Percentiles rank a stretch among this genome's conserved stretches.
Evolutionary conservation across 495 filamentous ascomycete species (phyloP).

Genomic region (Lophium mytilinum): DNA sequence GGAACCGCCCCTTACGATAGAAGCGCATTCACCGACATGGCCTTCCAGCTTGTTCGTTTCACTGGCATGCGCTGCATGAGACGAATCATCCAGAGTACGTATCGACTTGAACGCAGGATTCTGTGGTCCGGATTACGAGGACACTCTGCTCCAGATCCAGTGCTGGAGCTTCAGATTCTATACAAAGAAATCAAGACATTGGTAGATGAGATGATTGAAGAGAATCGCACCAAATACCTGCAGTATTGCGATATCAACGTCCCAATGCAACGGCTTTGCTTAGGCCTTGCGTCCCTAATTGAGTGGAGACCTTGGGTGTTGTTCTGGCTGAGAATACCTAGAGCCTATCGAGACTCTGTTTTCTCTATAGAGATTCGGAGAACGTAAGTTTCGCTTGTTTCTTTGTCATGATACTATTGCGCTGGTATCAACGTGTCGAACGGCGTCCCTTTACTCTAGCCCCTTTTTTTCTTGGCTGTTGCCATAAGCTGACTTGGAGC

Average conservation of each 20-base stretch:
- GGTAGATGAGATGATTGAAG: conserved; percentile 19
- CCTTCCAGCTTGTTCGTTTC: conserved; percentile 21
- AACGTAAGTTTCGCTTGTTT: conserved; percentile 8
- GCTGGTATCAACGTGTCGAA: too few relatives aligned
- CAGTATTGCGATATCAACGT: conserved; percentile 10
- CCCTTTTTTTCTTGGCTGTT: too few relatives aligned
- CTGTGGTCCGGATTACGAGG: conserved; percentile 17
- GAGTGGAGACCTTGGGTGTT: conserved; percentile 23
- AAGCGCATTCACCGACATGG: conserved; percentile 14
- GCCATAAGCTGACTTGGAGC: neutral
- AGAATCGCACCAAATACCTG: conserved; percentile 12
- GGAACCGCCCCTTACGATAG: conserved; percentile 11
- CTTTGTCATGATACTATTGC: too few relatives aligned
- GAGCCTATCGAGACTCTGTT: conserved; percentile 20
- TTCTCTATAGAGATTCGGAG: conserved; percentile 21
- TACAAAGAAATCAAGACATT: conserved; percentile 22
- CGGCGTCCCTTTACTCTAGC: too few relatives aligned
- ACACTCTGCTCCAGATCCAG: conserved; percentile 16
- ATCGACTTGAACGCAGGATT: conserved; percentile 21
- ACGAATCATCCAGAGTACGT: conserved; percentile 21
- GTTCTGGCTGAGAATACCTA: conserved; percentile 24
- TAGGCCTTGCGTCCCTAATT: conserved; percentile 16
- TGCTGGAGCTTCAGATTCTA: conserved; percentile 12
- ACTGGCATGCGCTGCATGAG: conserved; percentile 18
- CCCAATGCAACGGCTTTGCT: conserved; percentile 8